Percentiles rank a stretch among this genome's conserved stretches.
These are phyloP conservation scores for Cucurbita ficifolia DNA, from an alignment of 306 rosid genomes.

Conservation along the genomic window DNA sequence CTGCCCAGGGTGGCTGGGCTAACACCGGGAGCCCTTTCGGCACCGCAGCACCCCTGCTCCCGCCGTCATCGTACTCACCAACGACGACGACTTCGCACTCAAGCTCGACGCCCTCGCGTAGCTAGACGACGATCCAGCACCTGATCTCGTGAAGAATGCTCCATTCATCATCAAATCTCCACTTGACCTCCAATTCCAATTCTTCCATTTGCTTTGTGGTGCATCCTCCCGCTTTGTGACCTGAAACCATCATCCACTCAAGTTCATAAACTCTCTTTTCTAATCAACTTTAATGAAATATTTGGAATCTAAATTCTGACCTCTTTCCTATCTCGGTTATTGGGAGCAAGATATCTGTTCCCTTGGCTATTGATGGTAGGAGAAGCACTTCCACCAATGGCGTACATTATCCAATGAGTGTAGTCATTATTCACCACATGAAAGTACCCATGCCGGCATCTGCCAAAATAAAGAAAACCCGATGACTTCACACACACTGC, in stretches of 20 bases:
- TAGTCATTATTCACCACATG: constrained; percentile 98
- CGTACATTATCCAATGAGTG: constrained; percentile 78
- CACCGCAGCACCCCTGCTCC: constrained; percentile 59
- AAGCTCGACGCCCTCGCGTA: constrained; percentile 77
- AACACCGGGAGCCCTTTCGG: constrained; percentile 55
- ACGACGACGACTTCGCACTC: constrained; percentile 56
- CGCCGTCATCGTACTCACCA: constrained; percentile 52
- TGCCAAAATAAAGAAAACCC: not conserved
- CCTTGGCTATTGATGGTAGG: constrained; percentile 96
- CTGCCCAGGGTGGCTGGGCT: not conserved
- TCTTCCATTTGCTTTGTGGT: constrained; percentile 46
- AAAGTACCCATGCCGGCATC: constrained; percentile 86
- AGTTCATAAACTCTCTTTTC: not conserved
- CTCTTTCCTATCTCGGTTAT: constrained; percentile 47
- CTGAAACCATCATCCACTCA: constrained; percentile 5
- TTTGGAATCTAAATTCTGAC: constrained; percentile 13
- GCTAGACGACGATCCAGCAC: constrained; percentile 59
- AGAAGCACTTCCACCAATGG: constrained; percentile 82
- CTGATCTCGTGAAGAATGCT: constrained; percentile 63
- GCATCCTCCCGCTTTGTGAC: constrained; percentile 55
- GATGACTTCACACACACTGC: too few relatives aligned
- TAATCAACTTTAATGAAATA: too few relatives aligned
- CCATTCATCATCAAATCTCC: constrained; percentile 79
- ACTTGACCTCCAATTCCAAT: constrained; percentile 79
- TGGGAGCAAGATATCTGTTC: constrained; percentile 71